Conservation (phyloP, 345 rosid species). For the Ailanthus altissimus region DNA sequence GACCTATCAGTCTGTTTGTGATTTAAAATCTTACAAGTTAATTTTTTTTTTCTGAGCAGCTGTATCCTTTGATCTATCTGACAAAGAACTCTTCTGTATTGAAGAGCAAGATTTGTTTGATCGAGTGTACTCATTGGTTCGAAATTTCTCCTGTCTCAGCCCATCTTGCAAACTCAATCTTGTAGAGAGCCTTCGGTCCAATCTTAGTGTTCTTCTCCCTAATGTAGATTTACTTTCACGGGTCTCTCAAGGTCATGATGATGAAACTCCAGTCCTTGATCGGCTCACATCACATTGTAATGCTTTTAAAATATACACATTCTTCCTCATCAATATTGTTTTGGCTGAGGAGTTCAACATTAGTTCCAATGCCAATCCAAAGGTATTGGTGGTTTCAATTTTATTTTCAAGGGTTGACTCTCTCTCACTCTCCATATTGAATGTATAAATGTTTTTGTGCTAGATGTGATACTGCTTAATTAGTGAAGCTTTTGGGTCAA, state of each 20-base stretch:
- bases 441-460: not conserved
- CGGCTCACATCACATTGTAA: slow-evolving; percentile 74
- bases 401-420: not conserved
- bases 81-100: slow-evolving; percentile 82
- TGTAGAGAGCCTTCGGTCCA: slow-evolving; percentile 84
- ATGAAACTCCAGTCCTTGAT: slow-evolving; percentile 49
- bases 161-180: slow-evolving; percentile 65
- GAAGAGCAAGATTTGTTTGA: slow-evolving; percentile 90
- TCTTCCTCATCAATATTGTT: slow-evolving; percentile 70
- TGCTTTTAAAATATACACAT: slow-evolving; percentile 88
- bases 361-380: slow-evolving; percentile 45
- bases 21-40: slow-evolving; percentile 1
- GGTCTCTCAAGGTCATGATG: slow-evolving; percentile 52
- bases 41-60: slow-evolving; percentile 42
- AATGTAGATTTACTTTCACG: slow-evolving; percentile 82
- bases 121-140: slow-evolving; percentile 71
- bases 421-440: slow-evolving; percentile 2
- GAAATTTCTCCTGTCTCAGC: slow-evolving; percentile 51
- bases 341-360: slow-evolving; percentile 53
- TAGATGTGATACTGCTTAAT: slow-evolving; percentile 7
- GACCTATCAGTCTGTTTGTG: not conserved
- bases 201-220: slow-evolving; percentile 90
- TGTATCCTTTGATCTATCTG: slow-evolving; percentile 87
- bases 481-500: slow-evolving; percentile 26
- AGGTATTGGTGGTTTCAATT: slow-evolving; percentile 41